Percentiles rank a stretch among this genome's conserved stretches.
Conservation (phyloP, 2,329 filamentous ascomycete genomes). For the Fusarium sp. region DNA sequence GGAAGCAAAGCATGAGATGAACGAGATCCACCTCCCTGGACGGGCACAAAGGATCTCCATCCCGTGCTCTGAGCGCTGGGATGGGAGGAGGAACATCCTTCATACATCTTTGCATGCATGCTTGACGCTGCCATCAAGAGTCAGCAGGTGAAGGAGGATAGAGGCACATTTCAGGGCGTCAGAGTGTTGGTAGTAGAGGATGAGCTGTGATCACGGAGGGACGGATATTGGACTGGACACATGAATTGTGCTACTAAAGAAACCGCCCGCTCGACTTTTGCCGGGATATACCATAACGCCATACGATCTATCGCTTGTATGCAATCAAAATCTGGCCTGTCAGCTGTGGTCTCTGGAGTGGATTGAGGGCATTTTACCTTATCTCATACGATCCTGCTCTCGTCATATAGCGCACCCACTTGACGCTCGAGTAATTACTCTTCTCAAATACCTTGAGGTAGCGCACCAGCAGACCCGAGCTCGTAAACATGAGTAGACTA, state of each 20-base stretch:
- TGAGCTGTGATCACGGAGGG: slow-evolving; percentile 24
- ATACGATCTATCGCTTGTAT: slow-evolving; percentile 41
- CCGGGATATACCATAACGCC: slow-evolving; percentile 47
- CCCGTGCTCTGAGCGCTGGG: slow-evolving; percentile 40
- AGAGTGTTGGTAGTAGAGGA: slow-evolving; percentile 43
- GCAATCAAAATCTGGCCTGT: slow-evolving; percentile 49
- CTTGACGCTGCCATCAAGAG: slow-evolving; percentile 44
- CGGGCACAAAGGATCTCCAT: slow-evolving; percentile 37
- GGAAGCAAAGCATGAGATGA: slow-evolving; percentile 12
- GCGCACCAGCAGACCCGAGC: slow-evolving; percentile 86
- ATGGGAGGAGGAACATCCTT: slow-evolving; percentile 45
- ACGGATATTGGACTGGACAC: slow-evolving; percentile 13
- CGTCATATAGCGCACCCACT: slow-evolving; percentile 99
- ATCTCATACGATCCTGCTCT: slow-evolving; percentile 98
- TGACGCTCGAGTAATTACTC: slow-evolving; percentile 97
- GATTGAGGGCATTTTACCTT: slow-evolving; percentile 62
- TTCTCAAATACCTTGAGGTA: slow-evolving; percentile 99
- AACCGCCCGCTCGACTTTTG: slow-evolving; percentile 45
- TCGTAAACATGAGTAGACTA: slow-evolving; percentile 97
- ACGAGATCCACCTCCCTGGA: slow-evolving; percentile 41
- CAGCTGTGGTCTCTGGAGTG: slow-evolving; percentile 14
- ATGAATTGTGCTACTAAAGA: slow-evolving; percentile 38
- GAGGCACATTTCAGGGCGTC: slow-evolving; percentile 39
- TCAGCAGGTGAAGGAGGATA: slow-evolving; percentile 42
- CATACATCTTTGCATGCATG: slow-evolving; percentile 45